These are phyloP conservation scores for Diaporthe amygdali DNA, from an alignment of 2,329 filamentous ascomycete species.

Conservation along the genomic window DNA sequence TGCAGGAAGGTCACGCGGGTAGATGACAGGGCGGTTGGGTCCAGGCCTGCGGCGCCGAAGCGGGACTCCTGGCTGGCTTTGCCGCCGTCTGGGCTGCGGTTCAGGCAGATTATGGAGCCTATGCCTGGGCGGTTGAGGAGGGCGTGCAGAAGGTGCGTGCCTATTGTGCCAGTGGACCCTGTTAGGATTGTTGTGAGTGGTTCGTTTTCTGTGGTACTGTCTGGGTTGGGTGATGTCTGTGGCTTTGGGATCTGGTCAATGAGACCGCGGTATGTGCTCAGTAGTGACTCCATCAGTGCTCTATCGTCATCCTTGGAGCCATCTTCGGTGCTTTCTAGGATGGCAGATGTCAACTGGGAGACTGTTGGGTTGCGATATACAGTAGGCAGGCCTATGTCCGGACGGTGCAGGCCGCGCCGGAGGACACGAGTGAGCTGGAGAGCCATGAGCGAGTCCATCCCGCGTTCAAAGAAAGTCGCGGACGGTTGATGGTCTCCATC, in stretches of 20 bases:
- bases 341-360: background rate
- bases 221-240: background rate
- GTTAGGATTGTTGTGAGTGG: slow-evolving; percentile 31
- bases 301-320: slow-evolving; percentile 21
- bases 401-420: background rate
- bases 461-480: slow-evolving; percentile 28
- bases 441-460: slow-evolving; percentile 29
- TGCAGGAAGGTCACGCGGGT: slow-evolving; percentile 40
- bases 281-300: slow-evolving; percentile 25
- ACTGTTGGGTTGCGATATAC: slow-evolving; percentile 11
- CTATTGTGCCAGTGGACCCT: slow-evolving; percentile 36
- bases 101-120: background rate
- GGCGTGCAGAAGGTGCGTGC: background rate
- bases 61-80: background rate
- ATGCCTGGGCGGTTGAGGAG: background rate
- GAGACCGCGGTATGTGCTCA: slow-evolving; percentile 12
- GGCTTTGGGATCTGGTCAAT: background rate
- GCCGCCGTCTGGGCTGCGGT: slow-evolving; percentile 2
- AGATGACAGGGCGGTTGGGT: background rate
- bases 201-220: slow-evolving; percentile 27
- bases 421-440: slow-evolving; percentile 24
- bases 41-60: background rate
- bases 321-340: background rate
- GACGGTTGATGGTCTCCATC: background rate
- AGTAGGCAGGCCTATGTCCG: background rate